Percentiles rank a stretch among this genome's conserved stretches.
Evolutionary conservation across 345 rosid species (phyloP).

Genomic region (Bruguiera sexangula): DNA sequence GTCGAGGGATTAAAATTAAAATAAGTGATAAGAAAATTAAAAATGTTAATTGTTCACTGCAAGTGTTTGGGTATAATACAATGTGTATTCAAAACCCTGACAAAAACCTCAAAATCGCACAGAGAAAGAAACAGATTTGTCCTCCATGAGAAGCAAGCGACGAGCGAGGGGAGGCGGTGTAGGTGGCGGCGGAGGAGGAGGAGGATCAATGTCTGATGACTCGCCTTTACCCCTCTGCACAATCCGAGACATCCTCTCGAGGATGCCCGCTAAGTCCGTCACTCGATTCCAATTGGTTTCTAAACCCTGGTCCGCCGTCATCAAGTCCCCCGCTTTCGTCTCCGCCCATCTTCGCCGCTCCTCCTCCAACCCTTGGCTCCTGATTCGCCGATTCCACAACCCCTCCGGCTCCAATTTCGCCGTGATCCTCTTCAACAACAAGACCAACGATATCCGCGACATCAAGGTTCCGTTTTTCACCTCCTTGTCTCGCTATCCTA

Average conservation of each 20-base stretch:
- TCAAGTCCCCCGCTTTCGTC: conserved; percentile 23
- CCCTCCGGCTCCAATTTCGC: conserved; percentile 4
- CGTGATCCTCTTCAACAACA: neutral
- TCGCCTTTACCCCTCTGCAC: neutral
- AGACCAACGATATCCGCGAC: neutral
- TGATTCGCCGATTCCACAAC: conserved; percentile 26
- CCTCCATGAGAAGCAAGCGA: conserved; percentile 19
- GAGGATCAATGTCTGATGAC: neutral
- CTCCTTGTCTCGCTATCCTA: conserved; percentile 24
- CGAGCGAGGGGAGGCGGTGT: neutral
- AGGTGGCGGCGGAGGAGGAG: no score
- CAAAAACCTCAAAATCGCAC: neutral
- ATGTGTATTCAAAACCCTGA: neutral
- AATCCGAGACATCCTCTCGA: conserved; percentile 30
- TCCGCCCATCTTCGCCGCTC: conserved; percentile 34
- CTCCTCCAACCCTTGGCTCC: conserved; percentile 13
- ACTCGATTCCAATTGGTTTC: conserved; percentile 40
- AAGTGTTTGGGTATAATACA: no score
- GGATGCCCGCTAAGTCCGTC: conserved; percentile 36
- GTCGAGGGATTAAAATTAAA: no score
- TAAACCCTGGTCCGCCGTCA: conserved; percentile 26
- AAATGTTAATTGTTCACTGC: no score
- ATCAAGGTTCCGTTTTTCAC: neutral
- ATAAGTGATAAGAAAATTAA: no score
- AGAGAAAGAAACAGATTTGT: neutral